Conservation (phyloP, 2,329 filamentous ascomycete genomes). For the Aspergillus uvarum region DNA sequence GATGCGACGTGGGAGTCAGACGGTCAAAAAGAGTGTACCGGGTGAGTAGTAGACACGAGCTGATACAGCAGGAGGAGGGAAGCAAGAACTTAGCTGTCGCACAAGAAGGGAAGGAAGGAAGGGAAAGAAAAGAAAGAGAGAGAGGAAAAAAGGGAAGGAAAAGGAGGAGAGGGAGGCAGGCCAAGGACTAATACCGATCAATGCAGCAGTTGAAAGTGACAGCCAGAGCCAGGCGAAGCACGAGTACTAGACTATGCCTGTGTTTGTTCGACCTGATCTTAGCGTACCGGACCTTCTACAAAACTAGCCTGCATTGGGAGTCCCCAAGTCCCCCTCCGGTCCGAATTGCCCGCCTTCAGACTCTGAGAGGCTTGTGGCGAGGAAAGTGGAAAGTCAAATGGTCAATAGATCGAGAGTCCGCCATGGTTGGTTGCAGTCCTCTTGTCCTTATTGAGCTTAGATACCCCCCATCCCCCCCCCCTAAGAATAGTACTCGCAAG, state of each 20-base stretch:
- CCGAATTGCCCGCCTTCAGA: too few species aligned
- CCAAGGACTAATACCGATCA: neutral
- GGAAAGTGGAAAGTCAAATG: neutral
- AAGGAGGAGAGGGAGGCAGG: neutral
- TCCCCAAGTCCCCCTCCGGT: too few species aligned
- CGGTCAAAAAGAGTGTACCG: slow-evolving; percentile 10
- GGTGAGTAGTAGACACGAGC: slow-evolving; percentile 12
- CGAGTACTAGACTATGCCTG: neutral
- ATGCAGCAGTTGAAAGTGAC: too few species aligned
- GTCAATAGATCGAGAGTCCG: neutral
- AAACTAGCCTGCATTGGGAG: neutral
- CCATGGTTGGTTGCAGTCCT: neutral
- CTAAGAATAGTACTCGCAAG: neutral
- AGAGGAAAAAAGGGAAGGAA: neutral
- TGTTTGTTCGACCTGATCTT: too few species aligned
- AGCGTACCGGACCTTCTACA: neutral
- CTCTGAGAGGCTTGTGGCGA: neutral
- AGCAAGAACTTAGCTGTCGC: neutral
- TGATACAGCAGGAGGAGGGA: slow-evolving; percentile 12
- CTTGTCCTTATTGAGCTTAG: neutral
- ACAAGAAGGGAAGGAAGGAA: slow-evolving; percentile 4
- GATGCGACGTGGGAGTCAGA: neutral
- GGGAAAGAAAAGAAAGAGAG: slow-evolving; percentile 11
- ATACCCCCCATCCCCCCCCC: neutral
- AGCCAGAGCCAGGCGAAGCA: neutral